Evolutionary conservation across 208 protist species (phyloP), one percentile per base, ranked within the genome.

Genomic region (Trypanosoma melophagium): DNA sequence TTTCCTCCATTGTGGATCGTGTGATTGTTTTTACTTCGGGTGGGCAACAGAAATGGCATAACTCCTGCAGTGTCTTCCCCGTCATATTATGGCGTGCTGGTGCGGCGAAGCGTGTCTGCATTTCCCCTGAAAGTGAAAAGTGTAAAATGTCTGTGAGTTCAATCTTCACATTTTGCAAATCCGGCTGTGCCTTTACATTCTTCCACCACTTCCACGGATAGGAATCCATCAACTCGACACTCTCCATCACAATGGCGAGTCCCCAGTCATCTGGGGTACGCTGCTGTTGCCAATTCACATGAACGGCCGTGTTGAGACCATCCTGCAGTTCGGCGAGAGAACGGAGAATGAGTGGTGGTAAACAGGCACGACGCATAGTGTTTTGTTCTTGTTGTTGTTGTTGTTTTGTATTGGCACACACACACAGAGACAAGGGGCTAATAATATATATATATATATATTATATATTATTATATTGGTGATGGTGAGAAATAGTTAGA

Each of bases 201-300:
- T 97, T 97, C 92, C 92, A 97, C 92, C 92, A 97, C 77, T 97
- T 97, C 90, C 92, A 97, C 50, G 92, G 90, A 73, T 97, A 97
- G 10, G 90, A 96, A 72, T 97, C 92, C 13, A 97, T 77, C 31
- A 97, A 74, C 71, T 97, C 89, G 1, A 83, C 72, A 41, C 76
- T 85, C 67, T 97, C 92, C 84, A 97, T 92, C 13, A 86, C 93
- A 53, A 97, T 88, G n/a, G 92, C 92, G 10, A 97, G 82, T 14
- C 70, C 60, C 90, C 92, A 97, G 79, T 97, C 80, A 58, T 96
- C 87, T 31, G 82, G 70, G 21, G 69, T 75, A 57, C 92, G 84
- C 21, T 79, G 69, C 31, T 74, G 69, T 17, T 77, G 68, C 92
- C 92, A 97, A 24, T 81, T 84, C 12, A 65, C 54, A 45, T 94